These are phyloP conservation scores for Tephrocybe sp. DNA, from an alignment of 768 basidiomycete genomes.

Conservation along the genomic window DNA sequence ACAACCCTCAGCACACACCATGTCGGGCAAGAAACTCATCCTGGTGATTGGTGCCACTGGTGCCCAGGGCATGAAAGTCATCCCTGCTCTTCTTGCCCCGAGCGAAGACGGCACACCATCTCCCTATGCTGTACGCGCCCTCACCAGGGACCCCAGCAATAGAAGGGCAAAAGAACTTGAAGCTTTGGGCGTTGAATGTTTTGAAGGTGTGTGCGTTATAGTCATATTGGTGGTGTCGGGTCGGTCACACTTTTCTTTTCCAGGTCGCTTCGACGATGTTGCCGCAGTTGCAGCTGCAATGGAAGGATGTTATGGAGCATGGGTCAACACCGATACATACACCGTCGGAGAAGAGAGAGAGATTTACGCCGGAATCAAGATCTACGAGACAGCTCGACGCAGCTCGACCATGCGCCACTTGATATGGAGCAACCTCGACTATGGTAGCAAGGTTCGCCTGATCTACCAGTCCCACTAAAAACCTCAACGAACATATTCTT, in stretches of 20 bases:
- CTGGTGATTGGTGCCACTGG: conserved; percentile 47
- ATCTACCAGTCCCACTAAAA: not conserved
- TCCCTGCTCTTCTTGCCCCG: conserved; percentile 34
- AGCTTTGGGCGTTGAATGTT: conserved; percentile 34
- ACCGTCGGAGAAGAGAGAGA: conserved; percentile 40
- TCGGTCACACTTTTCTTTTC: not conserved
- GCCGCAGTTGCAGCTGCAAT: conserved; percentile 26
- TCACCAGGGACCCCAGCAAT: conserved; percentile 34
- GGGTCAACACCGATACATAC: conserved; percentile 39
- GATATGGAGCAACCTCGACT: conserved; percentile 41
- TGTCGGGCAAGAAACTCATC: conserved; percentile 31
- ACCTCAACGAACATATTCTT: not conserved
- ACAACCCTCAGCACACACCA: not conserved
- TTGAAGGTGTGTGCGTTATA: conserved; percentile 29
- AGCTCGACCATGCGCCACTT: conserved; percentile 32
- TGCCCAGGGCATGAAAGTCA: conserved; percentile 40
- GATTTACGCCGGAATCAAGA: conserved; percentile 36
- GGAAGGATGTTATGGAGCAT: conserved; percentile 38
- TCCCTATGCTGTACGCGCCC: conserved; percentile 39
- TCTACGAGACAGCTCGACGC: conserved; percentile 39
- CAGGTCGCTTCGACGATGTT: conserved; percentile 35
- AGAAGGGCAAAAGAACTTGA: conserved; percentile 33
- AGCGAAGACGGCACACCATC: conserved; percentile 35
- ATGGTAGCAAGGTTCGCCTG: conserved; percentile 33
- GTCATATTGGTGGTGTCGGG: not conserved